phyloP scores from a whole-genome alignment of 2,329 filamentous ascomycete genomes.

The Aureobasidium sp. region DNA sequence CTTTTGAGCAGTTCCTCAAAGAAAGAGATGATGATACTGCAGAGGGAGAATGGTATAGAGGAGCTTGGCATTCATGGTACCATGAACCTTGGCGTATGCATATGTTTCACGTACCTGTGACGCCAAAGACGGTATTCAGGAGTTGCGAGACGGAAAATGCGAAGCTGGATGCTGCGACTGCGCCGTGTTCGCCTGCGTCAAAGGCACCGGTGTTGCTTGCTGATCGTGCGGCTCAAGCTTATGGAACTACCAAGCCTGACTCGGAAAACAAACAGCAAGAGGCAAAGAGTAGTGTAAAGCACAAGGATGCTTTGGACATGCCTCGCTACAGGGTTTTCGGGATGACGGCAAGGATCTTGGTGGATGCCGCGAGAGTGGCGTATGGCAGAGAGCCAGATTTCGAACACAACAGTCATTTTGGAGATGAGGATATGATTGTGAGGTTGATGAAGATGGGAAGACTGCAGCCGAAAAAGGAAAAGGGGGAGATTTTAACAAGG shows the following conservation, averaged over 20 bases:
- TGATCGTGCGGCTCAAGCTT: background rate
- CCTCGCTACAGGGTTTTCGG: slow-evolving; percentile 74
- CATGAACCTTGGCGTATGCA: slow-evolving; percentile 73
- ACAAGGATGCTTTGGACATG: slow-evolving; percentile 21
- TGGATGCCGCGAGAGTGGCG: slow-evolving; percentile 78
- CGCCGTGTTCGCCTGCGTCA: background rate
- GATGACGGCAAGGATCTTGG: slow-evolving; percentile 85
- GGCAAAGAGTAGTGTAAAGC: slow-evolving; percentile 13
- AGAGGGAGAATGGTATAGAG: slow-evolving; percentile 70
- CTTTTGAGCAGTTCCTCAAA: slow-evolving; percentile 74
- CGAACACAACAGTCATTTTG: slow-evolving; percentile 59
- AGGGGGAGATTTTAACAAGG: slow-evolving; percentile 36
- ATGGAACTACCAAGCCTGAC: background rate
- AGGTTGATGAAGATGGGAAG: slow-evolving; percentile 48
- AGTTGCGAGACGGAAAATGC: background rate
- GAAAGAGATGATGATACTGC: slow-evolving; percentile 45
- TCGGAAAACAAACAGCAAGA: slow-evolving; percentile 33
- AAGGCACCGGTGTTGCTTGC: background rate
- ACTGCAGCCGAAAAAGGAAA: slow-evolving; percentile 42
- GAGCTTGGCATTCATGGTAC: slow-evolving; percentile 73
- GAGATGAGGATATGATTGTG: slow-evolving; percentile 58
- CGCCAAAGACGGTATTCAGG: slow-evolving; percentile 4
- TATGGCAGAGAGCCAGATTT: slow-evolving; percentile 79
- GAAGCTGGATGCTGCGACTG: slow-evolving; percentile 8
- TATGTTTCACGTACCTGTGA: slow-evolving; percentile 82